Evolutionary conservation across 169 alveolate genomes (phyloP).

Genomic region (Amoebophrya sp.): DNA sequence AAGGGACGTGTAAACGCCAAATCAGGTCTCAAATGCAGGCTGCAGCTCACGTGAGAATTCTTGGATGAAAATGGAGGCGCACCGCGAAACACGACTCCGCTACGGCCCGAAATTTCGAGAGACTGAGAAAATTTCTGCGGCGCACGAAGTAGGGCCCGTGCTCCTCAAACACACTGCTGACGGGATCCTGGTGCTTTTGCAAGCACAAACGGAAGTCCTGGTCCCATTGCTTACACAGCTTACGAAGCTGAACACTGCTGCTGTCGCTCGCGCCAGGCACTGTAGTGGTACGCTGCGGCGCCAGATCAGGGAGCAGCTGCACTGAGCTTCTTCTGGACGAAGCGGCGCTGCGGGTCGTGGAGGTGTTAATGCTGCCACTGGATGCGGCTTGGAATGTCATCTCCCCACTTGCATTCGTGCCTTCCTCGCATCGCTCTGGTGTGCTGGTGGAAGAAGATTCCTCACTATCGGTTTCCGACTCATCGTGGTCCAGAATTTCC

Average conservation of each 20-base stretch:
- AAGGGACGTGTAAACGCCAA: too few species aligned
- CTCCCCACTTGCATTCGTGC: too few species aligned
- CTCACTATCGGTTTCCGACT: not conserved
- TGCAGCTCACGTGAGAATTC: too few species aligned
- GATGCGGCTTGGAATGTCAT: not conserved
- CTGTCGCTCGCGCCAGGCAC: not conserved
- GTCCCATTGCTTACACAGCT: not conserved
- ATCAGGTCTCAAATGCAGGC: too few species aligned
- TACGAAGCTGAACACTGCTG: not conserved
- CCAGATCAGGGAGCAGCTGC: not conserved
- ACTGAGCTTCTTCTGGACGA: too few species aligned
- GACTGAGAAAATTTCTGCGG: not conserved
- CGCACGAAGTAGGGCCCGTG: not conserved
- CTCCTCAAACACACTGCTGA: not conserved
- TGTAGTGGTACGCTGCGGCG: not conserved
- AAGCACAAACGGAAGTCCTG: not conserved
- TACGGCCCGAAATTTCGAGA: not conserved
- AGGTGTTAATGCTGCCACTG: not conserved
- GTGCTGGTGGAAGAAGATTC: too few species aligned
- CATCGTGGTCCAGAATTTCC: not conserved
- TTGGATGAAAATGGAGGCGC: too few species aligned
- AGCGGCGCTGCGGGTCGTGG: not conserved
- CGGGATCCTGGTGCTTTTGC: not conserved
- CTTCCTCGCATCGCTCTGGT: too few species aligned
- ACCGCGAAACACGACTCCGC: not conserved